Percentiles rank a stretch among this genome's conserved stretches.
These are phyloP conservation scores for Blumeria hordei DNA, from an alignment of 2,329 filamentous ascomycete genomes.

Conservation along the genomic window DNA sequence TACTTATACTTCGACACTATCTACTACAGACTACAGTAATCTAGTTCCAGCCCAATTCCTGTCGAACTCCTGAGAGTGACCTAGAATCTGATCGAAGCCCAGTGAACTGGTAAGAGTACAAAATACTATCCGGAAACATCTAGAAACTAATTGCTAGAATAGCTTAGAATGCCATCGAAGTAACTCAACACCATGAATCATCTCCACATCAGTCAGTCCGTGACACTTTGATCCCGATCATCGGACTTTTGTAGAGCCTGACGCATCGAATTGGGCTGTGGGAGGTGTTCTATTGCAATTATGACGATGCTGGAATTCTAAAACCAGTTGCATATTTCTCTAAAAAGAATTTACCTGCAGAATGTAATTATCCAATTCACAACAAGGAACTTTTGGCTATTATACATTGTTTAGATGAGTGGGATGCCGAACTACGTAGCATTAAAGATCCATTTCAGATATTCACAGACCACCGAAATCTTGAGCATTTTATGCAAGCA, in stretches of 20 bases:
- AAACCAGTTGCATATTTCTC: too few relatives aligned
- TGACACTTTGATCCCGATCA: background rate
- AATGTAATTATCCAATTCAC: background rate
- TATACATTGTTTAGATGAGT: background rate
- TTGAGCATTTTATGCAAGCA: background rate
- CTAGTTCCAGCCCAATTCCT: too few relatives aligned
- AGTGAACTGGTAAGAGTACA: too few relatives aligned
- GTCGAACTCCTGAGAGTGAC: too few relatives aligned
- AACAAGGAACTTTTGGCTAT: background rate
- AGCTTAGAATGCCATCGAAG: too few relatives aligned
- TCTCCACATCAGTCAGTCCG: too few relatives aligned
- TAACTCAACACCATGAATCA: too few relatives aligned
- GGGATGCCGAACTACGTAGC: background rate
- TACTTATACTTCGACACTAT: too few relatives aligned
- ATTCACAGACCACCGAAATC: background rate
- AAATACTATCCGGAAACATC: too few relatives aligned
- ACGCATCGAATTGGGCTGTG: background rate
- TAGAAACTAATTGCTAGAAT: too few relatives aligned
- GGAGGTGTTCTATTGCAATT: background rate
- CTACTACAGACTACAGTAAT: too few relatives aligned
- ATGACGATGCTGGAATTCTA: background rate
- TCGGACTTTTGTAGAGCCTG: background rate
- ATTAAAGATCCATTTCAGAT: background rate
- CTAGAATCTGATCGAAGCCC: too few relatives aligned
- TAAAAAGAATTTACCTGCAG: background rate